A percentile compares a stretch with the other conserved stretches of the same genome.
phyloP scores from a whole-genome alignment of 169 alveolate species.

The Cryptosporidium tyzzeri region DNA sequence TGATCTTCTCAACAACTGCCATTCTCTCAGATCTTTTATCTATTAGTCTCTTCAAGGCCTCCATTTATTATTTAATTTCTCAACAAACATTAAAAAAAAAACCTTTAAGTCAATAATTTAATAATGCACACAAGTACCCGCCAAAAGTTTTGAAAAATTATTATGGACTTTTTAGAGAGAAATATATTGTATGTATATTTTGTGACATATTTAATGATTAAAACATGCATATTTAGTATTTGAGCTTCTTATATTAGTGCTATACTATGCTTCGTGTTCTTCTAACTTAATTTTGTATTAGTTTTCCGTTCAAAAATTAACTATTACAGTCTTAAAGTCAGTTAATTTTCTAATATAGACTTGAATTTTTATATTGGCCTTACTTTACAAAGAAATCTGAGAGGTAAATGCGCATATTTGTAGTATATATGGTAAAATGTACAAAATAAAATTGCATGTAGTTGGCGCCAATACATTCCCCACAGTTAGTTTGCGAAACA shows the following conservation, averaged over 20 bases:
- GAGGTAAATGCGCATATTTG: not conserved
- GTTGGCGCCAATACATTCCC: conserved; percentile 1
- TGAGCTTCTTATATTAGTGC: too few relatives aligned
- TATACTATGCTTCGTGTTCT: not conserved
- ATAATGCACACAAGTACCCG: conserved; percentile 33
- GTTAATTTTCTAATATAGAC: too few relatives aligned
- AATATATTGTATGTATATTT: too few relatives aligned
- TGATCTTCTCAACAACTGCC: not conserved
- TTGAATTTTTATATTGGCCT: too few relatives aligned
- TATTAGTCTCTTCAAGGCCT: conserved; percentile 21
- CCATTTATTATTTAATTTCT: conserved; percentile 17
- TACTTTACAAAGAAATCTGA: not conserved
- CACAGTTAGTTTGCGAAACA: not conserved
- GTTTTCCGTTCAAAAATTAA: not conserved
- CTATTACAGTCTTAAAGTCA: too few relatives aligned
- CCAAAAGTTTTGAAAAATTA: not conserved
- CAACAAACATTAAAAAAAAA: not conserved
- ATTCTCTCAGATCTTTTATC: conserved; percentile 30
- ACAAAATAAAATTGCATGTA: conserved; percentile 1
- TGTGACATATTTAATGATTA: too few relatives aligned
- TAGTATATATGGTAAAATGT: not conserved
- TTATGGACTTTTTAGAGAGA: too few relatives aligned
- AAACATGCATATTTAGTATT: not conserved
- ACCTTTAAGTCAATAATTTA: not conserved
- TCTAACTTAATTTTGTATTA: not conserved